phyloP scores from a whole-genome alignment of 108 stramenopile genomes.

The Bacterosira constricta region DNA sequence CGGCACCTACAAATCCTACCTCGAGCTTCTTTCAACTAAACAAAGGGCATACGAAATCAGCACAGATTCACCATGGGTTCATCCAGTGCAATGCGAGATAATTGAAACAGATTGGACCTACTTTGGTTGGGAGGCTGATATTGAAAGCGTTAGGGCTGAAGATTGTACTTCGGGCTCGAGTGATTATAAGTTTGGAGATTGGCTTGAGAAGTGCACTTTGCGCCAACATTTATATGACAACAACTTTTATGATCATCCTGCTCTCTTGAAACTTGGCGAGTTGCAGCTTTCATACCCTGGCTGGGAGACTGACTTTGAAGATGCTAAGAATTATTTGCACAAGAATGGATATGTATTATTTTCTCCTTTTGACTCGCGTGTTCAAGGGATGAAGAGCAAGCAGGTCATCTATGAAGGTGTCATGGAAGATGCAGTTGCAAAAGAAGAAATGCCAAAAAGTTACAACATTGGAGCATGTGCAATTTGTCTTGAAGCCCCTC shows the following conservation, averaged over 20 bases:
- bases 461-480: no score
- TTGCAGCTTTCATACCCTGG: conserved; percentile 37
- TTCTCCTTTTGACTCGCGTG: neutral
- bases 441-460: no score
- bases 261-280: neutral
- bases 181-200: neutral
- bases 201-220: neutral
- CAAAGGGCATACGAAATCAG: neutral
- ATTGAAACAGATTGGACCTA: conserved; percentile 28
- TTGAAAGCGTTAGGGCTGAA: conserved; percentile 21
- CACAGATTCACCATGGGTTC: conserved; percentile 27
- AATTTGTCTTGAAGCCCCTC: no score
- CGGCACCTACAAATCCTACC: no score
- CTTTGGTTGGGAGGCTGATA: conserved; percentile 44
- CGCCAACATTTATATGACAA: conserved; percentile 2
- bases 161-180: no score
- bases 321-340: neutral
- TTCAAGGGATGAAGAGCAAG: neutral
- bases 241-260: conserved; percentile 3
- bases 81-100: conserved; percentile 2
- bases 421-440: no score
- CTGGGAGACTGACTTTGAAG: conserved; percentile 36
- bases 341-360: neutral
- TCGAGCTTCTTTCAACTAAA: conserved; percentile 22
- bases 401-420: no score